Conservation (phyloP, 2,329 filamentous ascomycete species). For the Xylaria arbuscula region DNA sequence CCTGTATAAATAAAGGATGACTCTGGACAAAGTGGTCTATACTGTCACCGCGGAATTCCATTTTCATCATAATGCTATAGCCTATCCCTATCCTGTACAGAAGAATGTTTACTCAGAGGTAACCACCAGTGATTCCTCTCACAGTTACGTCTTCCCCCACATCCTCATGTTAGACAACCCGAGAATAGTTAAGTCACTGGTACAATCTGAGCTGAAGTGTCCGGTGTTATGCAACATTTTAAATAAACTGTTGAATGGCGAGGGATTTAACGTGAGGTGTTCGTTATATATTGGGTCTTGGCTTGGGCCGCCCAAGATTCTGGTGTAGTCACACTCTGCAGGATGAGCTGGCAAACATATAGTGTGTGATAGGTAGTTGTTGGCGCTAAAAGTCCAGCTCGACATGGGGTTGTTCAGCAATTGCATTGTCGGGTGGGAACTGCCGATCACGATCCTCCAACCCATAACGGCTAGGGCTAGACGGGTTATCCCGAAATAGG, state of each 20-base stretch:
- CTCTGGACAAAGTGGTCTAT: background rate
- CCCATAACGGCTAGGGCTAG: no score
- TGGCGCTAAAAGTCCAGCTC: slow-evolving; percentile 2
- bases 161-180: background rate
- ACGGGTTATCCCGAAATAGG: background rate
- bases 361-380: background rate
- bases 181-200: background rate
- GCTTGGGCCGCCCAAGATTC: background rate
- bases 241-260: background rate
- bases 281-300: background rate
- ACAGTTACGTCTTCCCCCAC: background rate
- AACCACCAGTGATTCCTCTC: background rate
- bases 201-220: background rate
- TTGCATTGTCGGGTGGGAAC: background rate
- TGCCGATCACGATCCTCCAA: background rate
- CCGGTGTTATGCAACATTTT: slow-evolving; percentile 1
- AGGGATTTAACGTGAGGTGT: background rate
- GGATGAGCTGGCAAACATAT: background rate
- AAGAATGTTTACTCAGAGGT: background rate
- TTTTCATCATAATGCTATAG: background rate
- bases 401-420: background rate
- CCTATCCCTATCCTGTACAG: background rate
- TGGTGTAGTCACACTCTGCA: background rate
- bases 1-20: background rate
- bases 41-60: background rate